These are phyloP conservation scores for Penicillium sp. DNA, from an alignment of 2,329 filamentous ascomycete species.

Conservation along the genomic window DNA sequence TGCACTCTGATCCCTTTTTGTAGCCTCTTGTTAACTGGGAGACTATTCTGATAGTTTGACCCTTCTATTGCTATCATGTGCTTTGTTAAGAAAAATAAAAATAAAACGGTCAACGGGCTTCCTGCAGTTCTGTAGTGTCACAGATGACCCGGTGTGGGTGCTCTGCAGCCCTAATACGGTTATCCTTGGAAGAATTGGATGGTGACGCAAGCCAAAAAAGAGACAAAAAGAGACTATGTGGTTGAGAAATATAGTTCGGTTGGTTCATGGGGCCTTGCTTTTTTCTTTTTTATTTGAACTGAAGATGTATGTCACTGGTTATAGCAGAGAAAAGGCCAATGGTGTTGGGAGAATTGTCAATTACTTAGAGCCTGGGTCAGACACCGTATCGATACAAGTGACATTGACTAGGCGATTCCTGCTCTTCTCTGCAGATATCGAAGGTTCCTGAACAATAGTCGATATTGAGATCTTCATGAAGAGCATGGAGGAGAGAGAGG, in stretches of 20 bases:
- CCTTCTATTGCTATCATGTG: conserved; percentile 4
- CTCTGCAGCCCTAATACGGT: conserved; percentile 8
- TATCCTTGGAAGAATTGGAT: not conserved
- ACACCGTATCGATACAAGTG: conserved; percentile 1
- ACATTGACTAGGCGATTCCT: not conserved
- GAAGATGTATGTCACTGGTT: not conserved
- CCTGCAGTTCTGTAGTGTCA: conserved; percentile 7
- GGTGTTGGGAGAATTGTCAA: not conserved
- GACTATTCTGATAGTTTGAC: not conserved
- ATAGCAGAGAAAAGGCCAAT: not conserved
- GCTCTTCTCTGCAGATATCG: conserved; percentile 6
- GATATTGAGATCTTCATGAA: not conserved
- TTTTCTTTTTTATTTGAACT: not conserved
- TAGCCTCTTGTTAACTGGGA: not conserved
- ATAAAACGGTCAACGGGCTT: conserved; percentile 9
- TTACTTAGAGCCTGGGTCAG: not conserved
- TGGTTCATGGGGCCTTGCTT: not conserved
- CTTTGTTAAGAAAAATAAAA: not conserved
- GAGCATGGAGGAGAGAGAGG: not conserved
- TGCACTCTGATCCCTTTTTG: not conserved
- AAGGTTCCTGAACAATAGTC: conserved; percentile 2
- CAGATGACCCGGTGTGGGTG: conserved; percentile 5
- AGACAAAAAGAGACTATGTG: not conserved
- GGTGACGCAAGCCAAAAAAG: conserved; percentile 4
- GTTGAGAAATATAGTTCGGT: not conserved